These are phyloP conservation scores for Colletotrichum karsti DNA, from an alignment of 2,329 filamentous ascomycete genomes.

Conservation along the genomic window DNA sequence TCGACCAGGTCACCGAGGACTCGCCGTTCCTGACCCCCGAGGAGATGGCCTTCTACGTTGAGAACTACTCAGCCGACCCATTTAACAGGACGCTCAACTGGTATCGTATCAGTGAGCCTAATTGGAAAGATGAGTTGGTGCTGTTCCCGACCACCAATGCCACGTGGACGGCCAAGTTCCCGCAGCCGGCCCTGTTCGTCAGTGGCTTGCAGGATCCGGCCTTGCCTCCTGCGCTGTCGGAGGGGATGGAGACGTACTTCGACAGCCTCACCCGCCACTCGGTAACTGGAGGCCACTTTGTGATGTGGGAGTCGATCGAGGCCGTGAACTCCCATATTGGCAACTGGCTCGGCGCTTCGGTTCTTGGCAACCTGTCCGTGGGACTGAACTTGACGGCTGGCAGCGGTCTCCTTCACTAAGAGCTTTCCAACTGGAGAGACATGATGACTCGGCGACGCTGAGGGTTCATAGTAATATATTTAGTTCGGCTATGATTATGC, in stretches of 20 bases:
- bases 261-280: slow-evolving; percentile 16
- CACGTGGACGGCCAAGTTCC: too few species aligned
- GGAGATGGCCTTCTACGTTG: slow-evolving; percentile 81
- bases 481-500: background rate
- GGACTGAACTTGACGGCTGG: background rate
- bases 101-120: slow-evolving; percentile 80
- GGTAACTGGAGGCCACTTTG: background rate
- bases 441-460: background rate
- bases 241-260: too few species aligned
- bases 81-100: slow-evolving; percentile 85
- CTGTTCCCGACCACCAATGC: too few species aligned
- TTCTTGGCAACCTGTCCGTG: background rate
- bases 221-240: too few species aligned
- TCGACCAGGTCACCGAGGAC: slow-evolving; percentile 57
- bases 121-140: slow-evolving; percentile 82
- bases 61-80: slow-evolving; percentile 74
- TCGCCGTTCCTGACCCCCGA: slow-evolving; percentile 69
- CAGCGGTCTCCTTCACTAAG: background rate
- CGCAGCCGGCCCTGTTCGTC: too few species aligned
- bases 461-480: background rate
- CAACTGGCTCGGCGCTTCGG: background rate
- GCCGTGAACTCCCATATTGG: background rate
- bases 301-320: background rate
- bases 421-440: background rate
- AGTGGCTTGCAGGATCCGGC: too few species aligned